Conservation (phyloP, 73 alveolate species). For the Tetrahymena elliotti region DNA sequence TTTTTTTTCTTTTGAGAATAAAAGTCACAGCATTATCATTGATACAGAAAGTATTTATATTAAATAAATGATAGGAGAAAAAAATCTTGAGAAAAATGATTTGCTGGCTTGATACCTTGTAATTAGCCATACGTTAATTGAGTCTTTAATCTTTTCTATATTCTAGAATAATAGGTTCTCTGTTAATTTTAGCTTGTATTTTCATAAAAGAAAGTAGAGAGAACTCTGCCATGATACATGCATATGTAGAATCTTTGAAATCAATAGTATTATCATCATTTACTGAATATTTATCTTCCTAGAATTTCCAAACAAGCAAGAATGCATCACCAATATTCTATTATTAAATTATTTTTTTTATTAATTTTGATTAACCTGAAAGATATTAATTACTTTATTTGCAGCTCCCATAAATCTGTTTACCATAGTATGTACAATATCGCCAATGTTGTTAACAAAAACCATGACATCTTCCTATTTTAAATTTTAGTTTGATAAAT, state of each 20-base stretch:
- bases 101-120: no score
- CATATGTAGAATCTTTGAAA: slow-evolving; percentile 51
- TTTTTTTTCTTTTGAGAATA: no score
- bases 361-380: background rate
- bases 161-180: slow-evolving; percentile 55
- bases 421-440: slow-evolving; percentile 84
- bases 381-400: slow-evolving; percentile 45
- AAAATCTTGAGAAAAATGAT: no score
- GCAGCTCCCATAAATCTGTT: slow-evolving; percentile 92
- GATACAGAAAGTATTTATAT: no score
- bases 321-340: slow-evolving; percentile 97
- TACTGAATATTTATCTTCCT: slow-evolving; percentile 57
- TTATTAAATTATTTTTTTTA: background rate
- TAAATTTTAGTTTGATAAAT: background rate
- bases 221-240: slow-evolving; percentile 74
- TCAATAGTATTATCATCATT: slow-evolving; percentile 47
- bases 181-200: slow-evolving; percentile 68
- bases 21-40: no score
- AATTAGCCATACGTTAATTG: slow-evolving; percentile 30
- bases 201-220: slow-evolving; percentile 79
- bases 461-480: slow-evolving; percentile 89
- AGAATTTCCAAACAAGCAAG: slow-evolving; percentile 91
- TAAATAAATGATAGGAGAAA: no score
- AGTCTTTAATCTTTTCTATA: slow-evolving; percentile 27
- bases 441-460: slow-evolving; percentile 97